These are phyloP conservation scores for Vicia faba DNA, from an alignment of 306 rosid genomes.

Conservation along the genomic window DNA sequence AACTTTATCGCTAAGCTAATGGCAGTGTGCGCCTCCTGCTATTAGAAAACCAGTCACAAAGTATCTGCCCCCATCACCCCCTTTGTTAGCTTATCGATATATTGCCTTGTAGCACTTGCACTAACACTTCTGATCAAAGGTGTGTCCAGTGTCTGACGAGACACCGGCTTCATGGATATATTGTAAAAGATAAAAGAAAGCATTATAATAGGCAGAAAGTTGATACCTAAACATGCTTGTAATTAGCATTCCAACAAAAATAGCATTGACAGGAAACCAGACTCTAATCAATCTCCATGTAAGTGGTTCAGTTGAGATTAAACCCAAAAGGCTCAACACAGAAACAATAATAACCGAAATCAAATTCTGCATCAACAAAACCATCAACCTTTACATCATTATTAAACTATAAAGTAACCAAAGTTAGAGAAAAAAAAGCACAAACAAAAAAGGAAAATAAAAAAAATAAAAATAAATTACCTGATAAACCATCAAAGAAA, in stretches of 20 bases:
- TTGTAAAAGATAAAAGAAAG: slow-evolving; percentile 13
- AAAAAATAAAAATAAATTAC: slow-evolving; percentile 40
- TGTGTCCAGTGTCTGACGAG: too few relatives aligned
- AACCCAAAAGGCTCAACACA: slow-evolving; percentile 65
- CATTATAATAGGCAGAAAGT: slow-evolving; percentile 21
- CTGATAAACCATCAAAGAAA: slow-evolving; percentile 94
- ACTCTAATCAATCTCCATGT: slow-evolving; percentile 92
- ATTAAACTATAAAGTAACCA: not conserved
- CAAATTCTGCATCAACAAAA: slow-evolving; percentile 73
- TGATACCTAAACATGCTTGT: slow-evolving; percentile 98
- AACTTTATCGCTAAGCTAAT: slow-evolving; percentile 15
- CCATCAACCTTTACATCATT: slow-evolving; percentile 28
- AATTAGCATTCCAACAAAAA: slow-evolving; percentile 94
- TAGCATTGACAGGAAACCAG: slow-evolving; percentile 92
- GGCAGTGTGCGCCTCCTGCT: not conserved
- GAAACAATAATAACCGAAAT: slow-evolving; percentile 81
- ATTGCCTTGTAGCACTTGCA: not conserved
- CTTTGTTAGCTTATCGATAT: not conserved
- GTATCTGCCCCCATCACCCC: not conserved
- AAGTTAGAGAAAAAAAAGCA: slow-evolving; percentile 8
- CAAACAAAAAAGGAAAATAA: not conserved
- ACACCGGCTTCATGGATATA: not conserved
- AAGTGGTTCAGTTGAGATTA: slow-evolving; percentile 83
- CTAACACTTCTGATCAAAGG: too few relatives aligned
- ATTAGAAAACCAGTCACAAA: slow-evolving; percentile 31